phyloP scores from a whole-genome alignment of 371 early-diverging fungal genomes.

The Mortierella sp. region DNA sequence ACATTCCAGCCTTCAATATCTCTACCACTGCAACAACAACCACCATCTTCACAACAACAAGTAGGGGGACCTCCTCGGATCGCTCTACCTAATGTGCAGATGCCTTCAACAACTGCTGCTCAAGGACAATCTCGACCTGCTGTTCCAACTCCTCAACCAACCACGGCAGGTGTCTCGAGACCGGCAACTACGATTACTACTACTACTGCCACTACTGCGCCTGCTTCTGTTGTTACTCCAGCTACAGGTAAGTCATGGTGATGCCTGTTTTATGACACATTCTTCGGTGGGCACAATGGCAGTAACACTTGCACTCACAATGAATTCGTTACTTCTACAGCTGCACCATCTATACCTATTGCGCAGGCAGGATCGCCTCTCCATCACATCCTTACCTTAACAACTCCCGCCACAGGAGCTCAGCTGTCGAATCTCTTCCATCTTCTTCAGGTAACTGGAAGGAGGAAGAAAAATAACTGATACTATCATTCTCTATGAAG shows the following conservation, averaged over 20 bases:
- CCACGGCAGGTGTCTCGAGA: slow-evolving; percentile 7
- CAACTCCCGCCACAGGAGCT: slow-evolving; percentile 19
- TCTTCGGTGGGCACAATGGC: too few relatives aligned
- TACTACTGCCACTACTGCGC: neutral
- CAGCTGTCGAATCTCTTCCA: slow-evolving; percentile 31
- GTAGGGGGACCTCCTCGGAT: slow-evolving; percentile 7
- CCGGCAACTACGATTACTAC: neutral
- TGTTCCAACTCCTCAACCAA: slow-evolving; percentile 22
- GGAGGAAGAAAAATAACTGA: too few relatives aligned
- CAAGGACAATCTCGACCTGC: slow-evolving; percentile 3
- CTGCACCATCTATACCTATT: slow-evolving; percentile 16
- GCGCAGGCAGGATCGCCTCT: slow-evolving; percentile 47
- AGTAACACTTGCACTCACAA: too few relatives aligned
- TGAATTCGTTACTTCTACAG: neutral
- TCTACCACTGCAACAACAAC: slow-evolving; percentile 11
- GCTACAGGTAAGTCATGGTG: neutral
- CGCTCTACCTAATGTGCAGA: slow-evolving; percentile 17
- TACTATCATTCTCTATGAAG: too few relatives aligned
- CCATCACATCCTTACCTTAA: slow-evolving; percentile 29
- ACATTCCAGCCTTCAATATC: neutral
- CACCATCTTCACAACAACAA: slow-evolving; percentile 3
- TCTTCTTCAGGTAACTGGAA: slow-evolving; percentile 29
- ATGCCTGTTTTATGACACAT: too few relatives aligned
- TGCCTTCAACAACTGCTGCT: slow-evolving; percentile 6
- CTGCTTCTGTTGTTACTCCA: neutral